These are phyloP conservation scores for Cercis canadensis DNA, from an alignment of 306 rosid species.

Conservation along the genomic window DNA sequence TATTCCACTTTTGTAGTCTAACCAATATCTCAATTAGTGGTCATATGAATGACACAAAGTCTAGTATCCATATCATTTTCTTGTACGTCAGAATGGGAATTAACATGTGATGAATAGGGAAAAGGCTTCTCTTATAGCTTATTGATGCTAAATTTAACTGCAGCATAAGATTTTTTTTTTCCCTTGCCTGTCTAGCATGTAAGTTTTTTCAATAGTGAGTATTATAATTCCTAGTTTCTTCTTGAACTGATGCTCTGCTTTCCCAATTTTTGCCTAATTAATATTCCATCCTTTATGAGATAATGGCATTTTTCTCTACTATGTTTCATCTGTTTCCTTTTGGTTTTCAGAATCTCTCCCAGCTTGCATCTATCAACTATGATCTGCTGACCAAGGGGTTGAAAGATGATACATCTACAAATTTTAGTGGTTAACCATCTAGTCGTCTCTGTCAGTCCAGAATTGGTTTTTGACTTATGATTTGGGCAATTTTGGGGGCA, in stretches of 20 bases:
- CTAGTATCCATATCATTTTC: slow-evolving; percentile 3
- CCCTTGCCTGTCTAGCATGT: slow-evolving; percentile 15
- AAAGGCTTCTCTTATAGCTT: not conserved
- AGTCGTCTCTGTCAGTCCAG: slow-evolving; percentile 37
- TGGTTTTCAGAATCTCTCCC: slow-evolving; percentile 91
- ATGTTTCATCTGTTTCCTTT: slow-evolving; percentile 32
- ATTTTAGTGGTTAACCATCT: slow-evolving; percentile 58
- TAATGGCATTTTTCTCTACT: not conserved
- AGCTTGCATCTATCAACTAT: slow-evolving; percentile 99
- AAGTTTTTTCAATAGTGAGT: not conserved
- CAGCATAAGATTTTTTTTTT: not conserved
- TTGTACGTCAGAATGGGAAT: slow-evolving; percentile 23
- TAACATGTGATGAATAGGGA: slow-evolving; percentile 10
- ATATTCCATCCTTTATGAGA: not conserved
- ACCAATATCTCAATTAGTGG: slow-evolving; percentile 16
- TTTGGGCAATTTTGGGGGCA: slow-evolving; percentile 55
- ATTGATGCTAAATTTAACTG: not conserved
- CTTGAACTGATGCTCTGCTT: not conserved
- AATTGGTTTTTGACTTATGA: slow-evolving; percentile 47
- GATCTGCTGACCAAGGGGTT: slow-evolving; percentile 92
- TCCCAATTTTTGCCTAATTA: not conserved
- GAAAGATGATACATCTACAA: slow-evolving; percentile 75
- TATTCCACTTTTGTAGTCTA: slow-evolving; percentile 14
- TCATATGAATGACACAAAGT: slow-evolving; percentile 11
- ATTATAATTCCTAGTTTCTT: no score